These are phyloP conservation scores for Mercurialis annua DNA, from an alignment of 345 rosid species.

Conservation along the genomic window DNA sequence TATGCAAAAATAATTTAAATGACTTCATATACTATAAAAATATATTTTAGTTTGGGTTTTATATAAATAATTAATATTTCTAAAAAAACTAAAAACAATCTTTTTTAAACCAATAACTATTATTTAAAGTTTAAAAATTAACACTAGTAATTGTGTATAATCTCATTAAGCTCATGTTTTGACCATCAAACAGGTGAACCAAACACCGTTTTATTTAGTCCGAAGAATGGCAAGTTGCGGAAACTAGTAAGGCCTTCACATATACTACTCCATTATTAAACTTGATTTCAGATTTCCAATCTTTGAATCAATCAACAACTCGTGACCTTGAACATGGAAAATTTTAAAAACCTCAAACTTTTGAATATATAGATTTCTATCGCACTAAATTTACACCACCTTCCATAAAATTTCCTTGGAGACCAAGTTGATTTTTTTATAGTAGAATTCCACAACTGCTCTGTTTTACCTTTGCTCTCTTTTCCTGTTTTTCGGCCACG, in stretches of 20 bases:
- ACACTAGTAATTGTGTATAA: no score
- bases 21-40: no score
- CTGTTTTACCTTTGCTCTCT: background rate
- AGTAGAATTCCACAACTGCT: constrained; percentile 14
- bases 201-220: no score
- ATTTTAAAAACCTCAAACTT: background rate
- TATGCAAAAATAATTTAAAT: no score
- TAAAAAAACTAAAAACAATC: no score
- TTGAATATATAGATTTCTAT: background rate
- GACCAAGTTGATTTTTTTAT: background rate
- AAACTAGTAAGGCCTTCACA: constrained; percentile 2
- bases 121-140: no score
- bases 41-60: no score
- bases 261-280: background rate
- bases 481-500: constrained; percentile 14
- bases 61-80: no score
- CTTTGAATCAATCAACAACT: constrained; percentile 32
- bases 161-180: no score
- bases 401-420: constrained; percentile 7
- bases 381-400: background rate
- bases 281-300: constrained; percentile 4
- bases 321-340: constrained; percentile 23
- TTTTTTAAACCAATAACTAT: no score
- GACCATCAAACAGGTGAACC: no score
- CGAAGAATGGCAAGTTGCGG: no score